Evolutionary conservation across 306 rosid genomes (phyloP), one percentile per base, ranked within the genome.

Genomic region (Prinsepia uniflora): DNA sequence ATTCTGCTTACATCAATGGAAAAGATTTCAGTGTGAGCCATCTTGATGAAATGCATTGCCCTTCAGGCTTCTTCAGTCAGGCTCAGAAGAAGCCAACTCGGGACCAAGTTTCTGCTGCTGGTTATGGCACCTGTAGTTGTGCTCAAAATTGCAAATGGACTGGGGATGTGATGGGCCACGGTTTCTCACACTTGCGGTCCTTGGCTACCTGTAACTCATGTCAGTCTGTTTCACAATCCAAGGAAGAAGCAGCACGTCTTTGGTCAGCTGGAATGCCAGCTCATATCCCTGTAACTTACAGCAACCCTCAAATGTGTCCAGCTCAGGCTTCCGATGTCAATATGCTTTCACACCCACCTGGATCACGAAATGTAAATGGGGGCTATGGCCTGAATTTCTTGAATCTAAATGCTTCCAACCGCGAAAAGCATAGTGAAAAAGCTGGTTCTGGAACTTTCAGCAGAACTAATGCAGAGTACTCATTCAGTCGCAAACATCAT

Each of bases 241-340:
- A 76, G 76, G 85, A 77, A 72, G 92, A 87, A 65, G 85, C 85
- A 81, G 83, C 91, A 76, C 85, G 63, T 68, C 63, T 80, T 63
- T 88, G 97, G 97, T 75, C 89, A 81, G 66, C 91, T 65, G 47
- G 69, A 85, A 61, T 76, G 41, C 66, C 93, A 8, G 78, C 71
- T 72, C 88, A 76, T 39, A 47, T 71, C 52, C 75, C 91, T 67
- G 9, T 72, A 20, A 85, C 84, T 43, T 83, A 80, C 76, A 84
- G 76, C 72, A 55, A 67, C 55, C 82, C 86, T 63, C 84, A 74
- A 68, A 90, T 78, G 76, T 82, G 50, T 78, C 79, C 73, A 72
- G 79, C 94, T 75, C 97, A 76, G 74, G 78, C 82, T 62, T 63
- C 87, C 4, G 71, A 80, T 76, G 74, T 72, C 48, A 79, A 80